A percentile compares a stretch with the other conserved stretches of the same genome.
phyloP scores from a whole-genome alignment of 2,329 filamentous ascomycete species.

The Ceratocystis albifundus region DNA sequence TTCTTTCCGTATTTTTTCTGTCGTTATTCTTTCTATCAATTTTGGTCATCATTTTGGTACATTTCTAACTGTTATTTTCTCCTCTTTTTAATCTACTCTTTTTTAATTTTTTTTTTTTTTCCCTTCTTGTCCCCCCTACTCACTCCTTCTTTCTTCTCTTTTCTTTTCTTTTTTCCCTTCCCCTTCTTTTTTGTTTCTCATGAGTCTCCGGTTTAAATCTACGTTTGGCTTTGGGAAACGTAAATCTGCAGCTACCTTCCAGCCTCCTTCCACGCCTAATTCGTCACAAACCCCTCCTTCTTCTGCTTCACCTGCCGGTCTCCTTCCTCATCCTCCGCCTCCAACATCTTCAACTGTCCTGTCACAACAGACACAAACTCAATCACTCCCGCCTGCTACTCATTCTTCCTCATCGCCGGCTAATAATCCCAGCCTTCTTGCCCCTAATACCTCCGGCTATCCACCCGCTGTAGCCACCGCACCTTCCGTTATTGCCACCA shows the following conservation, averaged over 20 bases:
- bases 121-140: conserved; percentile 24
- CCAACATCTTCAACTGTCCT: not conserved
- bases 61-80: conserved; percentile 24
- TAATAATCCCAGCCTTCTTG: conserved; percentile 28
- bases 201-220: conserved; percentile 70
- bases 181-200: conserved; percentile 34
- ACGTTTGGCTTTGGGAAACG: conserved; percentile 71
- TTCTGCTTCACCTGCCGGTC: conserved; percentile 13
- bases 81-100: conserved; percentile 24
- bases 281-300: conserved; percentile 18
- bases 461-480: not conserved
- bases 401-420: conserved; percentile 2
- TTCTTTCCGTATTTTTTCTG: not conserved
- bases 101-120: conserved; percentile 25
- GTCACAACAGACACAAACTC: not conserved
- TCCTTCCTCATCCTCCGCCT: conserved; percentile 2
- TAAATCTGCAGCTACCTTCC: conserved; percentile 47
- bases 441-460: conserved; percentile 29
- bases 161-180: conserved; percentile 30
- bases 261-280: conserved; percentile 26
- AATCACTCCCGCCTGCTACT: not conserved
- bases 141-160: conserved; percentile 26
- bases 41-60: conserved; percentile 18
- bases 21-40: not conserved
- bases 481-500: conserved; percentile 16